A percentile compares a stretch with the other conserved stretches of the same genome.
Conservation (phyloP, 2,329 filamentous ascomycete species). For the Rutstroemia sp. region DNA sequence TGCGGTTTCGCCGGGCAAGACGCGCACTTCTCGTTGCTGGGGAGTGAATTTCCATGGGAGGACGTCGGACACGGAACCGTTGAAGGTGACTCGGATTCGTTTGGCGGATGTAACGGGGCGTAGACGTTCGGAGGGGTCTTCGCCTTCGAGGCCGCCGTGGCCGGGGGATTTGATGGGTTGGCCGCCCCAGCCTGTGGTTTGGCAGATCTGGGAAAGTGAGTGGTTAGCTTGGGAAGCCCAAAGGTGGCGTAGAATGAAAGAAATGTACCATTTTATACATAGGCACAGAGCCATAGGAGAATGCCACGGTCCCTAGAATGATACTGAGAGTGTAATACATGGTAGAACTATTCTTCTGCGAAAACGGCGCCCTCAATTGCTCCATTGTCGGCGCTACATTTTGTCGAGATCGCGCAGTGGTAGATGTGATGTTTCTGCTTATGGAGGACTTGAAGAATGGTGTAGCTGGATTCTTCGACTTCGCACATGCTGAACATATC, state of each 20-base stretch:
- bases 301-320: constrained; percentile 70
- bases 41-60: constrained; percentile 96
- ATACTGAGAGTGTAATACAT: constrained; percentile 70
- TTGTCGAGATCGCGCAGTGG: constrained; percentile 22
- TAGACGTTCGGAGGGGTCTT: constrained; percentile 68
- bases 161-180: constrained; percentile 79
- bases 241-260: neutral
- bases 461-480: constrained; percentile 10
- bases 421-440: constrained; percentile 18
- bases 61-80: constrained; percentile 87
- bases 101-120: constrained; percentile 73
- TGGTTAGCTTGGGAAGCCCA: constrained; percentile 9
- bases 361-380: constrained; percentile 55
- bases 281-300: constrained; percentile 78
- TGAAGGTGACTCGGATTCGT: constrained; percentile 92
- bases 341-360: constrained; percentile 59
- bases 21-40: constrained; percentile 92
- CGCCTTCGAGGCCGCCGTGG: constrained; percentile 47
- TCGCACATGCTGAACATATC: constrained; percentile 26
- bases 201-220: constrained; percentile 55
- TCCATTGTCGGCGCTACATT: constrained; percentile 50
- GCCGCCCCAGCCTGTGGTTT: constrained; percentile 84
- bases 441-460: constrained; percentile 23
- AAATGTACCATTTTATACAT: constrained; percentile 72
- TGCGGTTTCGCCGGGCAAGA: constrained; percentile 92